Evolutionary conservation across 768 basidiomycete species (phyloP).

Genomic region (Trichaptum fuscoviolaceum): DNA sequence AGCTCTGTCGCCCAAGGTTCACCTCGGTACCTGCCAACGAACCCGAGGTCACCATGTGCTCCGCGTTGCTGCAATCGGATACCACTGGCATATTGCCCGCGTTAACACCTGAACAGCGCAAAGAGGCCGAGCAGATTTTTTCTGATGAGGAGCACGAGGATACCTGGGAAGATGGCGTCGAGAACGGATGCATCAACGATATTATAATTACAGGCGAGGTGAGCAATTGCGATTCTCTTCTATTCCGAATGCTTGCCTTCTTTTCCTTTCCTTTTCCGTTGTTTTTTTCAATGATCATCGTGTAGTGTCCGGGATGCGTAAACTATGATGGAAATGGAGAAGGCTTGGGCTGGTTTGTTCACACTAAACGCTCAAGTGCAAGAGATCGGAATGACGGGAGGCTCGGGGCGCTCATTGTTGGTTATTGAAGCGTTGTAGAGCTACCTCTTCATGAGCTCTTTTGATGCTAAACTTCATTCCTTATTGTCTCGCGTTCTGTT

Average conservation of each 20-base stretch:
- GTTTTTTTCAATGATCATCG: neutral
- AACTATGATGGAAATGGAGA: no score
- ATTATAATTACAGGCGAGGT: conserved; percentile 52
- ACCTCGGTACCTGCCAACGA: neutral
- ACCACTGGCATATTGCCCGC: neutral
- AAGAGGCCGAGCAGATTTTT: neutral
- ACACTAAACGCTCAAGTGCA: no score
- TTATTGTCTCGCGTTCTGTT: neutral
- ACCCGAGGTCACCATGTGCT: neutral
- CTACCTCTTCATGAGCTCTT: no score
- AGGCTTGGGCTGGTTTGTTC: no score
- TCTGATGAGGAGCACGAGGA: neutral
- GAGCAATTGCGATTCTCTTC: conserved; percentile 14
- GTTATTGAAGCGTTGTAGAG: no score
- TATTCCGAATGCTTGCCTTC: neutral
- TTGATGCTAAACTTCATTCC: no score
- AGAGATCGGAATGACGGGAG: no score
- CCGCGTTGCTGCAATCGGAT: no score
- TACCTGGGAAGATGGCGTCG: neutral
- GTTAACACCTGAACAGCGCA: neutral
- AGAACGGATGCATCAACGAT: conserved; percentile 25
- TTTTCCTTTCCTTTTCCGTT: conserved; percentile 2
- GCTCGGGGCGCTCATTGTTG: no score
- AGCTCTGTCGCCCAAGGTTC: neutral
- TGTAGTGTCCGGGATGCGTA: no score